These are phyloP conservation scores for Ophiocordyceps robertsii DNA, from an alignment of 2,329 filamentous ascomycete species.

Conservation along the genomic window DNA sequence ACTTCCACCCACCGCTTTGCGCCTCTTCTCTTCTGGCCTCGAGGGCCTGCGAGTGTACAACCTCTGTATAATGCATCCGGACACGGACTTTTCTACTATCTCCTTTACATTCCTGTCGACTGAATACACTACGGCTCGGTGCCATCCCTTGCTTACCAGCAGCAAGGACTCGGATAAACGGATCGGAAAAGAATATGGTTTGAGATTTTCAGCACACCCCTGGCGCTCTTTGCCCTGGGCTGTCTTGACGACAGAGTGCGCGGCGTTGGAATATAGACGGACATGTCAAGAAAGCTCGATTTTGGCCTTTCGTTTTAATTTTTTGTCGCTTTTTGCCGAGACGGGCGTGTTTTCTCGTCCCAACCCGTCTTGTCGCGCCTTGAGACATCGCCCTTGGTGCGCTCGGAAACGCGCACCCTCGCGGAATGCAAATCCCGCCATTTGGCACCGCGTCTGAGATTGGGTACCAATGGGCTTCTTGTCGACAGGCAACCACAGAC, in stretches of 20 bases:
- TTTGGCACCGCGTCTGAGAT: constrained; percentile 18
- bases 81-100: not conserved
- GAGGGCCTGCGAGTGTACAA: constrained; percentile 8
- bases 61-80: constrained; percentile 11
- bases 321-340: constrained; percentile 1
- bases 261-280: constrained; percentile 21
- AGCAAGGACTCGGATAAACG: constrained; percentile 14
- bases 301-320: constrained; percentile 5
- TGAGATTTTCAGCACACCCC: not conserved
- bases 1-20: not conserved
- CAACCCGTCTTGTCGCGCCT: constrained; percentile 5
- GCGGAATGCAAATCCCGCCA: constrained; percentile 16
- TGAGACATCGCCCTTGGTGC: constrained; percentile 2
- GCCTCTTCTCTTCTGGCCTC: constrained; percentile 8
- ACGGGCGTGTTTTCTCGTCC: constrained; percentile 4
- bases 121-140: constrained; percentile 21
- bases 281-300: constrained; percentile 8
- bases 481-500: constrained; percentile 2
- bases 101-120: constrained; percentile 14
- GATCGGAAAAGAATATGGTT: constrained; percentile 3
- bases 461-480: constrained; percentile 1
- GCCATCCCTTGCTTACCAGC: constrained; percentile 25
- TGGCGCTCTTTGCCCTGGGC: constrained; percentile 3
- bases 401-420: constrained; percentile 1
- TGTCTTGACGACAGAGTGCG: constrained; percentile 8